Conservation (phyloP, 2,329 filamentous ascomycete species). For the Exutisphaerella laricina region DNA sequence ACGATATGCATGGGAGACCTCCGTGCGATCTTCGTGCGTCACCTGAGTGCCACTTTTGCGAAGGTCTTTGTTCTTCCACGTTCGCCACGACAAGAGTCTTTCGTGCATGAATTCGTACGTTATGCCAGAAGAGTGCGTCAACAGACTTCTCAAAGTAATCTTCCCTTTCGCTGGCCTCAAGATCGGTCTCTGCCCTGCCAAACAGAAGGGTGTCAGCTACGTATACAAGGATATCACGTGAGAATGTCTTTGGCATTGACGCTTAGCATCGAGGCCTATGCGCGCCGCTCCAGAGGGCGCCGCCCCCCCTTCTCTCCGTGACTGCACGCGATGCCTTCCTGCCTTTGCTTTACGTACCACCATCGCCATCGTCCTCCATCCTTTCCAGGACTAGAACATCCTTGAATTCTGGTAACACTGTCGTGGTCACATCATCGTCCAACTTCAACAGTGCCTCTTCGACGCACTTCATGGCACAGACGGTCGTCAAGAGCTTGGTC, state of each 20-base stretch:
- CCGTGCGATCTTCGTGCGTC: constrained; percentile 4
- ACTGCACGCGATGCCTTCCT: too few relatives aligned
- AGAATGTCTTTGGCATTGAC: too few relatives aligned
- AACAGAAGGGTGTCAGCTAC: too few relatives aligned
- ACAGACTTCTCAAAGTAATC: constrained; percentile 41
- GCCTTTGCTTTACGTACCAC: constrained; percentile 34
- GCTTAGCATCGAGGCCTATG: too few relatives aligned
- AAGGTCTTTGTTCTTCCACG: constrained; percentile 2
- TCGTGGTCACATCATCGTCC: constrained; percentile 40
- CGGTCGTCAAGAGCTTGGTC: constrained; percentile 46
- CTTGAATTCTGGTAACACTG: constrained; percentile 45
- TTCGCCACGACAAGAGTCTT: neutral
- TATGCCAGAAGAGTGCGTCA: constrained; percentile 49
- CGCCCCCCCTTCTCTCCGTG: too few relatives aligned
- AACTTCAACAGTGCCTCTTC: constrained; percentile 47
- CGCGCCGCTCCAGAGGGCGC: too few relatives aligned
- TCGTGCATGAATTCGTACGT: constrained; percentile 40
- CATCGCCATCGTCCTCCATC: constrained; percentile 33
- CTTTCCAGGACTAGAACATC: constrained; percentile 45
- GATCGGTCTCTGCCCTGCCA: too few relatives aligned
- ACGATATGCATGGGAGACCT: constrained; percentile 26
- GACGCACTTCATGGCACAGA: constrained; percentile 50
- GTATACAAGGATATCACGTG: too few relatives aligned
- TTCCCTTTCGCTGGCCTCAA: constrained; percentile 31
- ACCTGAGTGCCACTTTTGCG: neutral